Evolutionary conservation across 306 rosid species (phyloP).

Genomic region (Calophaca sinica): DNA sequence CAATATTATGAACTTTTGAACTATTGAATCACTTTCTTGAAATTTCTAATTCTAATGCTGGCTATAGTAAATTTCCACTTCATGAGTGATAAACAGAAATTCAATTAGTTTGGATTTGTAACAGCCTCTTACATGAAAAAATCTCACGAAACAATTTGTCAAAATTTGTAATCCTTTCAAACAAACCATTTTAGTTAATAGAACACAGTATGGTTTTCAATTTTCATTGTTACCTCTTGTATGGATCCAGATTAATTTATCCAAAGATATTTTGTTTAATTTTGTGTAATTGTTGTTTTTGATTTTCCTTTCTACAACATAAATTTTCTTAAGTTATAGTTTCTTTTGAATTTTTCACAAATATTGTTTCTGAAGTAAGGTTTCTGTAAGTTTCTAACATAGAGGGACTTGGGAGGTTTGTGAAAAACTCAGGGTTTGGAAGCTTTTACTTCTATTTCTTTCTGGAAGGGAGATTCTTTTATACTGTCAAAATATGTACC

Average conservation of each 20-base stretch:
- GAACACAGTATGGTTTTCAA: slow-evolving; percentile 4
- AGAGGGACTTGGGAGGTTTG: slow-evolving; percentile 8
- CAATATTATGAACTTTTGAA: slow-evolving; percentile 33
- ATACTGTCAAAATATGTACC: not conserved
- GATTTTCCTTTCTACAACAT: not conserved
- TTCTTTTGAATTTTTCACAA: slow-evolving; percentile 25
- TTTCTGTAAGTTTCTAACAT: slow-evolving; percentile 14
- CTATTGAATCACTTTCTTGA: slow-evolving; percentile 22
- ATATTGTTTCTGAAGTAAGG: not conserved
- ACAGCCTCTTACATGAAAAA: slow-evolving; percentile 32
- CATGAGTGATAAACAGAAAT: slow-evolving; percentile 24
- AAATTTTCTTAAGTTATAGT: not conserved
- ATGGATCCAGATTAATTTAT: not conserved
- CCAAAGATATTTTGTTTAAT: not conserved
- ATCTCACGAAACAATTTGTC: not conserved
- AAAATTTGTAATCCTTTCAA: slow-evolving; percentile 2
- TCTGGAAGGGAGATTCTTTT: slow-evolving; percentile 6
- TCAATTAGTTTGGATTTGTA: slow-evolving; percentile 18
- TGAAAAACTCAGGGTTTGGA: slow-evolving; percentile 4
- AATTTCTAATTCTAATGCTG: slow-evolving; percentile 29
- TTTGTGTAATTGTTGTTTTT: slow-evolving; percentile 24
- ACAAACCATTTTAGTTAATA: slow-evolving; percentile 16
- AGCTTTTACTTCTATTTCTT: slow-evolving; percentile 14
- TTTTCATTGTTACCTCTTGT: not conserved
- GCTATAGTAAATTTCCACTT: slow-evolving; percentile 2